These are phyloP conservation scores for Warburgia ugandensis DNA, from an alignment of 164 flowering plant genomes.

Conservation along the genomic window DNA sequence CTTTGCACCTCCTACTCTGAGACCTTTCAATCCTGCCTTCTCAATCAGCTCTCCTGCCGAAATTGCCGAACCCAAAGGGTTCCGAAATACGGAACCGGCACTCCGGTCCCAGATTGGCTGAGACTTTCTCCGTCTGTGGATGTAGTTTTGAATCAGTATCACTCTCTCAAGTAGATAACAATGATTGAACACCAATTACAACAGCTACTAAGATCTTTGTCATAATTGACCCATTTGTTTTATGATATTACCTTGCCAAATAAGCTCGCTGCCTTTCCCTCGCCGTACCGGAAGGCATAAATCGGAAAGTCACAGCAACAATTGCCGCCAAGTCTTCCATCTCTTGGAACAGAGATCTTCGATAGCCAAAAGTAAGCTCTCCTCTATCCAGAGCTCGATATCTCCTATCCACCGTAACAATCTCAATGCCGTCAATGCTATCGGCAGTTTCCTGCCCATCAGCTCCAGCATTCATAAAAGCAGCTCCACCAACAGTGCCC, in stretches of 20 bases:
- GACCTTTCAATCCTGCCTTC: conserved; percentile 40
- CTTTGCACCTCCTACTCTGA: conserved; percentile 35
- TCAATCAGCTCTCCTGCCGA: conserved; percentile 47
- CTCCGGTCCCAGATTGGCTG: conserved; percentile 32
- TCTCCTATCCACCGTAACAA: conserved; percentile 28
- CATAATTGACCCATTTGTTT: too few relatives aligned
- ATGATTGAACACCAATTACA: too few relatives aligned
- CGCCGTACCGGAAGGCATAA: conserved; percentile 24
- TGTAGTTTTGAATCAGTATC: background rate
- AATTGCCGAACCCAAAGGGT: conserved; percentile 26
- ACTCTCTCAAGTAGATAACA: too few relatives aligned
- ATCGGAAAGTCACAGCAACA: conserved; percentile 36
- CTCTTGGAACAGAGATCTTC: conserved; percentile 32
- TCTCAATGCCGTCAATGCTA: conserved; percentile 27
- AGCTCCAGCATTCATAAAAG: conserved; percentile 55
- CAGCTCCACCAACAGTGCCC: conserved; percentile 47
- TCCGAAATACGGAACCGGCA: conserved; percentile 44
- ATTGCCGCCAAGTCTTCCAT: conserved; percentile 45
- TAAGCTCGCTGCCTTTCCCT: conserved; percentile 21
- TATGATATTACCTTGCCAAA: conserved; percentile 39
- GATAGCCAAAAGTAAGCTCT: conserved; percentile 39
- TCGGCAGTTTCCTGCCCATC: conserved; percentile 42
- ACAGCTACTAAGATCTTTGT: too few relatives aligned
- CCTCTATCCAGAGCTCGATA: conserved; percentile 14
- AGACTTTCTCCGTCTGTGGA: conserved; percentile 27